Percentiles rank a stretch among this genome's conserved stretches.
Evolutionary conservation across 148 eudicot genomes (phyloP).

Genomic region (Rhododendron kiyosumense): DNA sequence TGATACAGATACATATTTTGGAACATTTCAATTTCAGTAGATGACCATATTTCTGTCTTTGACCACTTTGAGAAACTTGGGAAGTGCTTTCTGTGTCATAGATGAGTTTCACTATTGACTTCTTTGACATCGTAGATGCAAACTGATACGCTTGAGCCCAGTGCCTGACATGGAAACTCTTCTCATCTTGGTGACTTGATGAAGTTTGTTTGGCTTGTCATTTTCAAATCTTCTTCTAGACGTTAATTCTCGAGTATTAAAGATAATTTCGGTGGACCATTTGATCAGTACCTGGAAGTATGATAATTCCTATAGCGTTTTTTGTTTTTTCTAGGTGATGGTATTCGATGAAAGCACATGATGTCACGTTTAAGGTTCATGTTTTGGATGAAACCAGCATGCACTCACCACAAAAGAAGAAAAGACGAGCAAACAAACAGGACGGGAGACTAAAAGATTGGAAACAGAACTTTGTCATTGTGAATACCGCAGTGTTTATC

Average conservation of each 20-base stretch:
- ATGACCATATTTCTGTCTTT: background rate
- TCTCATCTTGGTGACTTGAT: background rate
- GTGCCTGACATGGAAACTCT: background rate
- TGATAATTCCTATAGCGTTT: background rate
- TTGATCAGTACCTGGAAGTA: background rate
- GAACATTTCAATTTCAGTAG: background rate
- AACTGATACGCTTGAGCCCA: background rate
- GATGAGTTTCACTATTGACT: background rate
- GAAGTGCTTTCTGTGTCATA: background rate
- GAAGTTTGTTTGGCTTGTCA: background rate
- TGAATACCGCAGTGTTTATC: conserved; percentile 36
- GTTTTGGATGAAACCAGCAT: conserved; percentile 25
- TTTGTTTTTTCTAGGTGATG: conserved; percentile 53
- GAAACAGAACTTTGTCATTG: conserved; percentile 30
- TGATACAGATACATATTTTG: background rate
- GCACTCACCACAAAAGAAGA: conserved; percentile 1
- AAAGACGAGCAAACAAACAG: conserved; percentile 19
- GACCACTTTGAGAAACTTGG: background rate
- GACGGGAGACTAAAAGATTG: conserved; percentile 7
- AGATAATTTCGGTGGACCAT: background rate
- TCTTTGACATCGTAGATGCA: background rate
- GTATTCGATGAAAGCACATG: conserved; percentile 61
- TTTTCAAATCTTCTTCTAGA: background rate
- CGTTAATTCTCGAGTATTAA: background rate
- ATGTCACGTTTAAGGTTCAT: background rate